Evolutionary conservation across 352 stramenopile genomes (phyloP).

Genomic region (Phytopythium vexans): DNA sequence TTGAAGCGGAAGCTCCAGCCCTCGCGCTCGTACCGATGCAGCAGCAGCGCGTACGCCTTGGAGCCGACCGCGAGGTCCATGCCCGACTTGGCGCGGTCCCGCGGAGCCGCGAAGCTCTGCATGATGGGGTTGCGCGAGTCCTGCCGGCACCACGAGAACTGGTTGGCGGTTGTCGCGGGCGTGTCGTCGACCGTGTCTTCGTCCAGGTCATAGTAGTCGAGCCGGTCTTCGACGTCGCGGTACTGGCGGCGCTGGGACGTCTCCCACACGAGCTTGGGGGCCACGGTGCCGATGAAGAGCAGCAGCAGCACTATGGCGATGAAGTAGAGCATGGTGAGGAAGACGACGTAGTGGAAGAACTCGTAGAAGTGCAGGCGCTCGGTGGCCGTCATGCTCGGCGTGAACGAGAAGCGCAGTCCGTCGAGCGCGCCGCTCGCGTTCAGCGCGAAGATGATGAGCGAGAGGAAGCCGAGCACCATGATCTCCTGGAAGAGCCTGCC

Average conservation of each 20-base stretch:
- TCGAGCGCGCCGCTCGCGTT: slow-evolving; percentile 76
- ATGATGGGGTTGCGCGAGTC: slow-evolving; percentile 7
- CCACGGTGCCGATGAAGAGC: slow-evolving; percentile 81
- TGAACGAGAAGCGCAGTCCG: slow-evolving; percentile 43
- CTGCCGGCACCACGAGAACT: slow-evolving; percentile 7
- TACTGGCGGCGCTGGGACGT: slow-evolving; percentile 28
- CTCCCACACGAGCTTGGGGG: slow-evolving; percentile 76
- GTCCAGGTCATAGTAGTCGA: slow-evolving; percentile 15
- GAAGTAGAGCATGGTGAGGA: slow-evolving; percentile 89
- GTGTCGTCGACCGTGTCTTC: slow-evolving; percentile 11
- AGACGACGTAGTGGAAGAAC: slow-evolving; percentile 90
- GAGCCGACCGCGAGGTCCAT: slow-evolving; percentile 79
- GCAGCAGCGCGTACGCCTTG: slow-evolving; percentile 63
- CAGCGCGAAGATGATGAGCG: slow-evolving; percentile 86
- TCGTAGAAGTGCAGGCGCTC: slow-evolving; percentile 87
- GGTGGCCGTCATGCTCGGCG: slow-evolving; percentile 37
- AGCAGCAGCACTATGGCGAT: slow-evolving; percentile 83
- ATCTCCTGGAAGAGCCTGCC: slow-evolving; percentile 87
- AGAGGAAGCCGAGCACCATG: slow-evolving; percentile 88
- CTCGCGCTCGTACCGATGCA: slow-evolving; percentile 78
- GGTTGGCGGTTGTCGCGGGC: neutral
- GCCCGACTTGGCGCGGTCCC: slow-evolving; percentile 45
- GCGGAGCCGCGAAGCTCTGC: slow-evolving; percentile 20
- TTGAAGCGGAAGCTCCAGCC: slow-evolving; percentile 81
- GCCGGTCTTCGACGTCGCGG: slow-evolving; percentile 15